Percentiles rank a stretch among this genome's conserved stretches.
phyloP scores from a whole-genome alignment of 257 asterid genomes.

The Fraxinus americana region DNA sequence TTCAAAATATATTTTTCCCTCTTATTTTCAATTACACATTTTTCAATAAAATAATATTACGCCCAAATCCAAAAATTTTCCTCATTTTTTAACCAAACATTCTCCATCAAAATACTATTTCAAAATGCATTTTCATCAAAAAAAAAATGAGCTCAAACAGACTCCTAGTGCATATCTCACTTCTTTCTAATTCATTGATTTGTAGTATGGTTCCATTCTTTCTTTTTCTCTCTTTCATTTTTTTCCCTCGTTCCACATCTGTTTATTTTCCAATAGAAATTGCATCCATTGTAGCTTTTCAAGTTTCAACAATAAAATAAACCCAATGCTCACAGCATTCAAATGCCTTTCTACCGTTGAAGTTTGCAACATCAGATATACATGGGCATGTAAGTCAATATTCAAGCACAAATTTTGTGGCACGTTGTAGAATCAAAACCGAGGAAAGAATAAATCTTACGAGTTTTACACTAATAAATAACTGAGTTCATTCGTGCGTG shows the following conservation, averaged over 20 bases:
- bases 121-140: too few species aligned
- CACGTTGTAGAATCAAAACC: not conserved
- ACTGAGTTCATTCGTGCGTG: not conserved
- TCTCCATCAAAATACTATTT: too few species aligned
- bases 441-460: not conserved
- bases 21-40: too few species aligned
- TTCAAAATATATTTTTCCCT: too few species aligned
- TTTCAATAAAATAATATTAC: too few species aligned
- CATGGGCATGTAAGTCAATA: constrained; percentile 13
- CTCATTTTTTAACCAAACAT: too few species aligned
- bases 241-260: not conserved
- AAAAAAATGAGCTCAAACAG: too few species aligned
- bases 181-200: not conserved
- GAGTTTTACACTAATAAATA: not conserved
- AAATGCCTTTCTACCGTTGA: constrained; percentile 4
- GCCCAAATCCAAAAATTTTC: too few species aligned
- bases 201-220: not conserved
- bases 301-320: not conserved
- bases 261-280: not conserved
- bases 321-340: constrained; percentile 6
- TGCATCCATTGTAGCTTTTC: not conserved
- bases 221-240: not conserved
- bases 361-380: not conserved
- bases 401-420: not conserved
- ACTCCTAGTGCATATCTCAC: too few species aligned